Conservation (phyloP, 495 filamentous ascomycete species). For the Aspergillus incahuasiensis region DNA sequence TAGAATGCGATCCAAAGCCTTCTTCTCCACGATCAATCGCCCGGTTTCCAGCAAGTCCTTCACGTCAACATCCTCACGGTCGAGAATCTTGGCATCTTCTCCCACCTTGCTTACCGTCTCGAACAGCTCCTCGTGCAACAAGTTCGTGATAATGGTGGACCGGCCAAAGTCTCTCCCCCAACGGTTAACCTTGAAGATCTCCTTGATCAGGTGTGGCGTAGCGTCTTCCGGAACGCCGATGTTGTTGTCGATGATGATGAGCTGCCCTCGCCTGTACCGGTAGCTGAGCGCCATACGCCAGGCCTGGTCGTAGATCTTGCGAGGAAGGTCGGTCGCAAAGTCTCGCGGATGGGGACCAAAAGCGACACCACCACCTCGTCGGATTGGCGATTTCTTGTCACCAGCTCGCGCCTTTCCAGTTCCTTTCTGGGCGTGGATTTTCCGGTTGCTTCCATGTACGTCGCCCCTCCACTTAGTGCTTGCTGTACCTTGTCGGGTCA, state of each 20-base stretch:
- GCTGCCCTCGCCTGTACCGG: slow-evolving; percentile 77
- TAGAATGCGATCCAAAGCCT: slow-evolving; percentile 72
- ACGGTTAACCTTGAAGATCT: slow-evolving; percentile 64
- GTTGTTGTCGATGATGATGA: slow-evolving; percentile 74
- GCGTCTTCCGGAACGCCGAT: slow-evolving; percentile 56
- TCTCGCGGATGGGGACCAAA: slow-evolving; percentile 85
- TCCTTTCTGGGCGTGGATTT: slow-evolving; percentile 82
- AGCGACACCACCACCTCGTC: slow-evolving; percentile 78
- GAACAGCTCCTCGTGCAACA: slow-evolving; percentile 36
- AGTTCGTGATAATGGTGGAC: slow-evolving; percentile 71
- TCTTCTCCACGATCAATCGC: slow-evolving; percentile 79
- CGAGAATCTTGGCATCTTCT: slow-evolving; percentile 63
- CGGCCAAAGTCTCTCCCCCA: slow-evolving; percentile 68
- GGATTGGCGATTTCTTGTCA: slow-evolving; percentile 74
- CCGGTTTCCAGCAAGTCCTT: slow-evolving; percentile 86
- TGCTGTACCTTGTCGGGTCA: slow-evolving; percentile 79
- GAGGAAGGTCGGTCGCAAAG: slow-evolving; percentile 75
- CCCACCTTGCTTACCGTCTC: slow-evolving; percentile 50
- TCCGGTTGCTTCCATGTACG: slow-evolving; percentile 72
- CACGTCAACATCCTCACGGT: slow-evolving; percentile 76
- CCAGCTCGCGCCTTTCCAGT: slow-evolving; percentile 74
- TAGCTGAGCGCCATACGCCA: slow-evolving; percentile 94
- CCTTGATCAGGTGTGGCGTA: slow-evolving; percentile 51
- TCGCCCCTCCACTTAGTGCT: slow-evolving; percentile 79
- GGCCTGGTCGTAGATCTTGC: slow-evolving; percentile 91